phyloP scores from a whole-genome alignment of 371 early-diverging fungal species.

The Enterospora canceri region DNA sequence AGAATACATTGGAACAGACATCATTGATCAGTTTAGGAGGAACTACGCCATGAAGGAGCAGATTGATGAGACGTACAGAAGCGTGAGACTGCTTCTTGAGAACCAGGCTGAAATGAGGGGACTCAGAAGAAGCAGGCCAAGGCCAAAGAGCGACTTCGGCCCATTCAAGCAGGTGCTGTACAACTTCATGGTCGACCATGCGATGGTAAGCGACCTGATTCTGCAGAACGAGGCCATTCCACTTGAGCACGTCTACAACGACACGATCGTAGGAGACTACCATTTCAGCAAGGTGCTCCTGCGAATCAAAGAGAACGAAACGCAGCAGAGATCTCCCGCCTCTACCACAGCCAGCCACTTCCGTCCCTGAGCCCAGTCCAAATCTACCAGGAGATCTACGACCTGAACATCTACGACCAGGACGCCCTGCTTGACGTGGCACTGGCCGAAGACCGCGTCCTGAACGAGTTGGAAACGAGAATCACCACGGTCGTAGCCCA shows the following conservation, averaged over 20 bases:
- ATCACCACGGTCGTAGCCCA: not conserved
- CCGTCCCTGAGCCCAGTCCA: conserved; percentile 29
- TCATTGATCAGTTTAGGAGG: conserved; percentile 66
- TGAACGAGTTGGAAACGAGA: conserved; percentile 19
- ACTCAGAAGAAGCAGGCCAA: conserved; percentile 51
- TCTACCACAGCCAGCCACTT: conserved; percentile 4
- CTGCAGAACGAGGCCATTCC: conserved; percentile 58
- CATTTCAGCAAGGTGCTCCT: conserved; percentile 13
- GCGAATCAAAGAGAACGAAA: not conserved
- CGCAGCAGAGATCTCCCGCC: not conserved
- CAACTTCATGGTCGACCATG: conserved; percentile 79
- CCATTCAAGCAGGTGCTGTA: conserved; percentile 80
- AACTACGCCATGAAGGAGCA: conserved; percentile 68
- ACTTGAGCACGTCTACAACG: conserved; percentile 9
- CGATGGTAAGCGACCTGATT: conserved; percentile 69
- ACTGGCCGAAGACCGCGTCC: conserved; percentile 30
- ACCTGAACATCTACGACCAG: not conserved
- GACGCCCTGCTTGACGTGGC: conserved; percentile 23
- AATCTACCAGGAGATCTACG: conserved; percentile 18
- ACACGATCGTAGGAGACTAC: conserved; percentile 8
- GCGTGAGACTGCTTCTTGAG: conserved; percentile 80
- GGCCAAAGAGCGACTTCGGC: conserved; percentile 58
- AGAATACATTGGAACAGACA: conserved; percentile 58
- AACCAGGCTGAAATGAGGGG: conserved; percentile 84
- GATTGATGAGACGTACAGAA: conserved; percentile 74